Evolutionary conservation across 208 protist species (phyloP).

Genomic region (Endotrypanum monterogeii): DNA sequence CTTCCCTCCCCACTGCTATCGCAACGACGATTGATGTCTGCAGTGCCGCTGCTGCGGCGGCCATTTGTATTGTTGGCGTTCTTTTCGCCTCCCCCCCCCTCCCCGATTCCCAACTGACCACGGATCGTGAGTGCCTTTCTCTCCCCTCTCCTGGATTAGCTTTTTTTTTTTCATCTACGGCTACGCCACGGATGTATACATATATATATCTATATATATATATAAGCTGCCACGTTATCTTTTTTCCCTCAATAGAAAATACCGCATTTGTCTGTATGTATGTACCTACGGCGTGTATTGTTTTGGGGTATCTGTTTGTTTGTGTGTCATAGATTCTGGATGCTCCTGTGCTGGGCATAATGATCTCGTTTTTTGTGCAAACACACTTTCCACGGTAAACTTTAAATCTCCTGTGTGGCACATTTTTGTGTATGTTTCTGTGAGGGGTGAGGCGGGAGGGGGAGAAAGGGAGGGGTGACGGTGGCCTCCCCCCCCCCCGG

Average conservation of each 20-base stretch:
- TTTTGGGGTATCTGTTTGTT: neutral
- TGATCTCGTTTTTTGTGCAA: no score
- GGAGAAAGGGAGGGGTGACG: neutral
- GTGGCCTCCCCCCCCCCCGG: neutral
- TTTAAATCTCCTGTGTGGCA: no score
- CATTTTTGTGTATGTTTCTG: no score
- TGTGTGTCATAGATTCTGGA: neutral
- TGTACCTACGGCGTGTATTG: no score
- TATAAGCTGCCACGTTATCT: neutral
- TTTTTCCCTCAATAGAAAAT: no score
- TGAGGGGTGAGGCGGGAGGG: no score
- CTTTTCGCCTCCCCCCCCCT: neutral
- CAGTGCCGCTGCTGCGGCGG: neutral
- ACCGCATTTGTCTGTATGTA: neutral
- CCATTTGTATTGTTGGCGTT: neutral
- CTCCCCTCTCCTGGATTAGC: neutral
- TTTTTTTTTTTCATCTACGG: no score
- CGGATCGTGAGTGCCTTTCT: neutral
- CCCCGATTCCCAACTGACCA: neutral
- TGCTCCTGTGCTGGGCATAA: no score
- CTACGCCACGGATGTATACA: no score
- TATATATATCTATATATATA: no score
- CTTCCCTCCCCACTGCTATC: neutral
- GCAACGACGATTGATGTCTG: neutral
- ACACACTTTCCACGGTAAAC: no score